These are phyloP conservation scores for Pisolithus thermaeus DNA, from an alignment of 1,284 basidiomycete species.

Conservation along the genomic window DNA sequence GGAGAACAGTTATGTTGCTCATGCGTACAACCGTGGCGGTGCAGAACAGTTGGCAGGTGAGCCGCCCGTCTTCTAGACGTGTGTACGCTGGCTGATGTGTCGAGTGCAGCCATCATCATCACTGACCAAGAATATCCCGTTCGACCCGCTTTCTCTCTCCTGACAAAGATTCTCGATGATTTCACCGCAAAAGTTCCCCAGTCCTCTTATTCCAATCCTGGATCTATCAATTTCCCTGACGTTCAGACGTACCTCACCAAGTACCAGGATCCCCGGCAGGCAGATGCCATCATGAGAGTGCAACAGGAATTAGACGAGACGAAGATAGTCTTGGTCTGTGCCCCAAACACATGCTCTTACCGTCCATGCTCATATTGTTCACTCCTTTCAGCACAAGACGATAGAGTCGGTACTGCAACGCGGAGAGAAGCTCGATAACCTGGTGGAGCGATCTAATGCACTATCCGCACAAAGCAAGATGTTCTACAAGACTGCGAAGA, in stretches of 20 bases:
- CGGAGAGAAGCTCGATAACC: conserved; percentile 95
- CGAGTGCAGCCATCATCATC: conserved; percentile 75
- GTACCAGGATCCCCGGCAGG: conserved; percentile 98
- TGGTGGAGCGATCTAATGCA: conserved; percentile 92
- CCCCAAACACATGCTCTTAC: background rate
- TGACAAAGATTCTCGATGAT: conserved; percentile 94
- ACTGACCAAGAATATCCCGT: conserved; percentile 96
- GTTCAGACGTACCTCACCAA: conserved; percentile 81
- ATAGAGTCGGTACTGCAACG: conserved; percentile 96
- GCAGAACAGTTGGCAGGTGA: conserved; percentile 73
- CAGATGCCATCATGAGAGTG: conserved; percentile 98
- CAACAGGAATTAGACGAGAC: conserved; percentile 99
- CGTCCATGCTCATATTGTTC: conserved; percentile 1
- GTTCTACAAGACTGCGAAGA: conserved; percentile 93
- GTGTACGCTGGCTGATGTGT: conserved; percentile 4
- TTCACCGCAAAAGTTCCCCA: conserved; percentile 79
- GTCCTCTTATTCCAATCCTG: conserved; percentile 57
- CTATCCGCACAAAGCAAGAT: conserved; percentile 90
- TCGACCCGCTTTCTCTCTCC: conserved; percentile 91
- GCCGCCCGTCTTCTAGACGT: conserved; percentile 29
- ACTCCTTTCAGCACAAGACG: conserved; percentile 81
- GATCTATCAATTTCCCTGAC: conserved; percentile 64
- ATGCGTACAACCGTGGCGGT: conserved; percentile 86
- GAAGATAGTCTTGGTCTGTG: conserved; percentile 85
- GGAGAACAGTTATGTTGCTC: conserved; percentile 92